Evolutionary conservation across 1,284 basidiomycete species (phyloP).

Genomic region (Cutaneotrichosporon sp.): DNA sequence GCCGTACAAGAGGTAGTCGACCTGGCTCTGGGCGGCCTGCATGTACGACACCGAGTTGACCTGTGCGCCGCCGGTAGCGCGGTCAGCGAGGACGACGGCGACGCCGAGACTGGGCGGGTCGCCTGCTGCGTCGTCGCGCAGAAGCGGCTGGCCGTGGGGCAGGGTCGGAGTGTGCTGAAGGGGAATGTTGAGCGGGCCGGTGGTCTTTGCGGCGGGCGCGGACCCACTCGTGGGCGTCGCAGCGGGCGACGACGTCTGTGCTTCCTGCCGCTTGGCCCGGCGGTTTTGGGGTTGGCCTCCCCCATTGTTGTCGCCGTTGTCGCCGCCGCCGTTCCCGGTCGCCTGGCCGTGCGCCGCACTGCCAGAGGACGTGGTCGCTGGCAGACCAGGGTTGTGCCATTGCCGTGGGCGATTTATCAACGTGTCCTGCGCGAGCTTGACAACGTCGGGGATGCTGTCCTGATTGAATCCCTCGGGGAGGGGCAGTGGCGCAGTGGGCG

Average conservation of each 20-base stretch:
- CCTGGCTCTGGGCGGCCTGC: conserved; percentile 62
- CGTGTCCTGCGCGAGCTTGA: conserved; percentile 51
- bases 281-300: neutral
- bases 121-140: conserved; percentile 59
- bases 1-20: conserved; percentile 61
- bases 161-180: conserved; percentile 7
- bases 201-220: neutral
- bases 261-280: conserved; percentile 8
- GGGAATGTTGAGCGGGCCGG: conserved; percentile 6
- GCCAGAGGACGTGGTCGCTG: neutral
- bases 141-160: conserved; percentile 24
- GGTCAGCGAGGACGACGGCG: conserved; percentile 64
- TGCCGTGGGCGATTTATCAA: conserved; percentile 32
- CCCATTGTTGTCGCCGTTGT: neutral
- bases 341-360: neutral
- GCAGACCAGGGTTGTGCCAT: neutral
- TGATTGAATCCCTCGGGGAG: conserved; percentile 46
- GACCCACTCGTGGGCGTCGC: neutral
- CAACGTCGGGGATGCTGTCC: conserved; percentile 53
- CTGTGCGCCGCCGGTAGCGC: conserved; percentile 23
- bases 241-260: neutral
- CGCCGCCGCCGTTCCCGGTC: neutral
- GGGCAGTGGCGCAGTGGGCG: conserved; percentile 22
- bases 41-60: conserved; percentile 56
- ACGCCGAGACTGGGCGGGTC: conserved; percentile 79